Percentiles rank a stretch among this genome's conserved stretches.
Conservation (phyloP, 1,139 yeast species). For the Ogataea hybrid region DNA sequence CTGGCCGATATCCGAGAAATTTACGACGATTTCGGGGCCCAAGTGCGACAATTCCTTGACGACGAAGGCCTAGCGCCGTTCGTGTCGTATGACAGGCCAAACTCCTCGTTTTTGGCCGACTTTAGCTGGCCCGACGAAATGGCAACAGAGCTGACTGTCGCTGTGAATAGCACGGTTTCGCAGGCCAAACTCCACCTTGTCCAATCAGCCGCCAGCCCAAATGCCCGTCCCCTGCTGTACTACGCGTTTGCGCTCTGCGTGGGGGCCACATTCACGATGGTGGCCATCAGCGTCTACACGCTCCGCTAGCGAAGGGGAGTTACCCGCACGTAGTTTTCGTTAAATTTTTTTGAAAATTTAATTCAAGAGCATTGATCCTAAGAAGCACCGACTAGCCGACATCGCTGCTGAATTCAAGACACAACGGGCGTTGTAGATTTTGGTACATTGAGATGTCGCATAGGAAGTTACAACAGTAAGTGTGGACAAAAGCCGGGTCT, state of each 20-base stretch:
- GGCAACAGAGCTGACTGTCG: neutral
- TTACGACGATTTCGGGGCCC: neutral
- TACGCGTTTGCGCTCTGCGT: slow-evolving; percentile 3
- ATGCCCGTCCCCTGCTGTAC: neutral
- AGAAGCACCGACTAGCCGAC: slow-evolving; percentile 1
- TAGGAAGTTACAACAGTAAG: slow-evolving; percentile 36
- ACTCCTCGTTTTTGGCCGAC: slow-evolving; percentile 1
- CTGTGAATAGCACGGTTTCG: slow-evolving; percentile 1
- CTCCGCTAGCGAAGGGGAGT: neutral
- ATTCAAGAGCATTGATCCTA: slow-evolving; percentile 5
- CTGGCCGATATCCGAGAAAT: neutral
- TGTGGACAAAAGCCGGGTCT: slow-evolving; percentile 3
- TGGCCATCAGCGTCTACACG: slow-evolving; percentile 4
- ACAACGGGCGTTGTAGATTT: slow-evolving; percentile 2
- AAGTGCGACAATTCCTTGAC: neutral
- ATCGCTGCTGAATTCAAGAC: neutral
- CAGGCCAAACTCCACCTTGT: neutral
- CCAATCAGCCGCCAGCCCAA: neutral
- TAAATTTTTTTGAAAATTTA: slow-evolving; percentile 9
- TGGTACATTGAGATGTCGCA: slow-evolving; percentile 28
- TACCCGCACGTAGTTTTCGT: slow-evolving; percentile 5
- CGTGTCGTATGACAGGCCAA: neutral
- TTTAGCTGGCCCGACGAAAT: slow-evolving; percentile 1
- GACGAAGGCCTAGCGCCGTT: neutral
- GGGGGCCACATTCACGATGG: neutral